phyloP scores from a whole-genome alignment of 495 filamentous ascomycete genomes.

The Podospora appendiculata region DNA sequence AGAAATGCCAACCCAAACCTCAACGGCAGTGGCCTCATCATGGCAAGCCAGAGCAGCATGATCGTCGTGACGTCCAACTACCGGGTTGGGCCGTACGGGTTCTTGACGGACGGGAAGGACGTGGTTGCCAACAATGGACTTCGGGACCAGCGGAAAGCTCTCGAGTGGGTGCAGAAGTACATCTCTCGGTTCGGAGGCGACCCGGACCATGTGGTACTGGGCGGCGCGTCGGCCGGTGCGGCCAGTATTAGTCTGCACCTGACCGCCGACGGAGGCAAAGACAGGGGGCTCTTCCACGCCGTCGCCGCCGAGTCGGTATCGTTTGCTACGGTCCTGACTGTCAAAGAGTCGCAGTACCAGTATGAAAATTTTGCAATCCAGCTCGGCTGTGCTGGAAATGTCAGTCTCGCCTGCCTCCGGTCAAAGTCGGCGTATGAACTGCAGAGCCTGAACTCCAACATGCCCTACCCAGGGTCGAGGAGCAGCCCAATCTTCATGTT shows the following conservation, averaged over 20 bases:
- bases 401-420: constrained; percentile 53
- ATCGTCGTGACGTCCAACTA: constrained; percentile 66
- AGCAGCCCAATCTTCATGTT: constrained; percentile 40
- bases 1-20: constrained; percentile 51
- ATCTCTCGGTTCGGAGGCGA: constrained; percentile 65
- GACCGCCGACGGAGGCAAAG: constrained; percentile 40
- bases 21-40: constrained; percentile 53
- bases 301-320: constrained; percentile 60
- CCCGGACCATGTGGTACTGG: constrained; percentile 57
- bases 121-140: constrained; percentile 56
- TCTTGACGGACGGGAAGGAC: constrained; percentile 53
- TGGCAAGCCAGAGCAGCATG: constrained; percentile 47
- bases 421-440: constrained; percentile 38
- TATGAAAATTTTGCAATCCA: constrained; percentile 54
- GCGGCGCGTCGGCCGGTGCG: constrained; percentile 60
- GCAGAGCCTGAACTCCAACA: constrained; percentile 45
- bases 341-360: constrained; percentile 54
- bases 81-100: constrained; percentile 64
- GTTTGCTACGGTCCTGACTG: constrained; percentile 52
- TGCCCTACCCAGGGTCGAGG: constrained; percentile 43
- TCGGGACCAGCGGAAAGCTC: constrained; percentile 56
- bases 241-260: constrained; percentile 56
- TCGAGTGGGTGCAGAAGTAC: constrained; percentile 60
- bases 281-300: constrained; percentile 47
- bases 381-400: constrained; percentile 41